A percentile compares a stretch with the other conserved stretches of the same genome.
These are phyloP conservation scores for Diaporthe sp. DNA, from an alignment of 2,329 filamentous ascomycete genomes.

Conservation along the genomic window DNA sequence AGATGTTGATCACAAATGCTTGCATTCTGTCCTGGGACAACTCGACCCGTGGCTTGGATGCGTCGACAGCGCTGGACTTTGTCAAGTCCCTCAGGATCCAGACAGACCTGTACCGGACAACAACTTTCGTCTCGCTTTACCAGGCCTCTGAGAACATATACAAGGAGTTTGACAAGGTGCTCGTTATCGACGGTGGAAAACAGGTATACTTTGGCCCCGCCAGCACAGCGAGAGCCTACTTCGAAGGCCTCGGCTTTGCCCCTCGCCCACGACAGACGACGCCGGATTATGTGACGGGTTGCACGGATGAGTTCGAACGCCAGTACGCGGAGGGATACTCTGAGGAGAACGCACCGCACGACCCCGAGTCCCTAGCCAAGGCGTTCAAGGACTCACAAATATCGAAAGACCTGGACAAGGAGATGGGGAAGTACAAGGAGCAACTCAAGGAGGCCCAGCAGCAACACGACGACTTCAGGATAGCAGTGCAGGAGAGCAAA, in stretches of 20 bases:
- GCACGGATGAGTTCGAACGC: conserved; percentile 86
- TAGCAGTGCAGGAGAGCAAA: conserved; percentile 83
- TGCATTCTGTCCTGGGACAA: conserved; percentile 84
- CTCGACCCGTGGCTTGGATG: conserved; percentile 67
- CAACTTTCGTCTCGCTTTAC: conserved; percentile 88
- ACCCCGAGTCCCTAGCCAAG: conserved; percentile 73
- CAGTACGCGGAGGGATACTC: conserved; percentile 78
- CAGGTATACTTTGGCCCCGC: conserved; percentile 83
- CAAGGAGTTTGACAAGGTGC: conserved; percentile 83
- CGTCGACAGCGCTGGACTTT: conserved; percentile 67
- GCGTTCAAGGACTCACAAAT: conserved; percentile 78
- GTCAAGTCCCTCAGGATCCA: conserved; percentile 77
- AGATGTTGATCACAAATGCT: conserved; percentile 82
- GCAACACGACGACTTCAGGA: conserved; percentile 80
- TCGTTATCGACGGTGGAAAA: conserved; percentile 82
- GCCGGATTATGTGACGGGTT: conserved; percentile 84
- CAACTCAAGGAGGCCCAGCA: conserved; percentile 73
- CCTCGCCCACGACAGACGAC: conserved; percentile 83
- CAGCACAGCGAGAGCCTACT: conserved; percentile 77
- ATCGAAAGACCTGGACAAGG: conserved; percentile 67
- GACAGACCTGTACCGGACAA: conserved; percentile 86
- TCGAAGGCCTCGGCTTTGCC: conserved; percentile 81
- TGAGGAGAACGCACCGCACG: conserved; percentile 75
- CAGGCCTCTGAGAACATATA: conserved; percentile 89
- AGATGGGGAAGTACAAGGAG: conserved; percentile 79